Base-by-base conservation (phyloP, 2,329 filamentous ascomycete genomes). In the Biscogniauxia marginata region DNA sequence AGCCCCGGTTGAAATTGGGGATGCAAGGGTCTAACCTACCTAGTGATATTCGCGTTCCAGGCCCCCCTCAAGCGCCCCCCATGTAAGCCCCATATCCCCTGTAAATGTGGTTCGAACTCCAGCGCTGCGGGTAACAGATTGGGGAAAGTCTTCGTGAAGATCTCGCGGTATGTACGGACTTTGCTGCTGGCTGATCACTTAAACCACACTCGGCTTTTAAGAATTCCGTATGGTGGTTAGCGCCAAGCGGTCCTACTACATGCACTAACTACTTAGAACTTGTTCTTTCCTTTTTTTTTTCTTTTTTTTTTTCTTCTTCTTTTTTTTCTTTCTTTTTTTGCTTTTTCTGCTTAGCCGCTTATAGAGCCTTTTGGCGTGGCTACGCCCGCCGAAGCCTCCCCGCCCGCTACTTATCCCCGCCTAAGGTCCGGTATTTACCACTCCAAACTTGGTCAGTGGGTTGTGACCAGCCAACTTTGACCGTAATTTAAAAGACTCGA, bases 1-100 rank as follows among this genome's bases (percentile, higher is more conserved):
- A 61, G 55, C 54, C 59, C 61, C 59, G 59, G 61, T 49, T 56
- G 61, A 63, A 59, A 63, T 63, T 63, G 61, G 59, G 59, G 55
- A 61, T 59, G 48, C 61, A 59, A 57, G 61, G 61, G 59, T 63
- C 55, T 59, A 56, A 56, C 6, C 11, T 11, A 25, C 11, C 13
- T 46, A 4, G 9, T 61, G 56, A 58, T 52, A 56, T 54, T 55
- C 55, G 56, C 56, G 59, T 61, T 63, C 59, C 61, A 63, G 61
- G 59, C 61, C 58, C 49, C 55, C 47, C 30, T 16, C 30, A 2
- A 39, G n/a, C 61, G 56, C 49, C 55, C 47, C 30, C 30, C 30
- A 2, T 16, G n/a, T n/a, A 16, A 39, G 13, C 30, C n/a, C 43
- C 52, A 30, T 18, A 22, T n/a, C 46, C 46, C 46, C 46, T 25